phyloP scores from a whole-genome alignment of 1,284 basidiomycete genomes.

The Cronartium ribicola region DNA sequence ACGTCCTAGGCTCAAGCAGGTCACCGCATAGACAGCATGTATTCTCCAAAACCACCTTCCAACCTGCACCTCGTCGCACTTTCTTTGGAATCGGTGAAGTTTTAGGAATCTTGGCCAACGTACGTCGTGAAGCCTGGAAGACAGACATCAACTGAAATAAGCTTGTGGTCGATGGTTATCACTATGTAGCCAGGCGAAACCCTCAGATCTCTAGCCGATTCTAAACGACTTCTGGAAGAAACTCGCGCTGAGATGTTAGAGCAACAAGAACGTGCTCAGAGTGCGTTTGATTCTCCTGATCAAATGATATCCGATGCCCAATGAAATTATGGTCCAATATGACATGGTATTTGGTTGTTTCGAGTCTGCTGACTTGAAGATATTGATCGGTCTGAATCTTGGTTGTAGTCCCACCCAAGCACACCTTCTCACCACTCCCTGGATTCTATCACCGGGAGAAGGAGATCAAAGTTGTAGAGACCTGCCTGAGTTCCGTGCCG shows the following conservation, averaged over 20 bases:
- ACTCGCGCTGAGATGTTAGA: slow-evolving; percentile 67
- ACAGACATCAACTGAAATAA: background rate
- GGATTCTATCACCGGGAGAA: slow-evolving; percentile 65
- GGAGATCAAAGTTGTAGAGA: slow-evolving; percentile 63
- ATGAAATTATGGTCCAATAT: background rate
- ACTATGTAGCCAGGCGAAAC: slow-evolving; percentile 62
- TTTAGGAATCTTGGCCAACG: slow-evolving; percentile 68
- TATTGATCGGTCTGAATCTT: background rate
- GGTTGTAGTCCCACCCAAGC: slow-evolving; percentile 56
- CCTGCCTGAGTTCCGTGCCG: slow-evolving; percentile 56
- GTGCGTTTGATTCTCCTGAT: slow-evolving; percentile 10
- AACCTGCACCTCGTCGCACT: slow-evolving; percentile 45
- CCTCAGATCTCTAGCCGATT: slow-evolving; percentile 69
- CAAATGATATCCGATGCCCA: background rate
- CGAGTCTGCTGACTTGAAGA: no score
- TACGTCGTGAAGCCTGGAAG: slow-evolving; percentile 21
- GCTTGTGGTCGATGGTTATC: background rate
- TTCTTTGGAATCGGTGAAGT: slow-evolving; percentile 75
- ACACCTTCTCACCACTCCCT: slow-evolving; percentile 69
- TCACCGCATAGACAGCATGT: no score
- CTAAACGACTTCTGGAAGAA: slow-evolving; percentile 67
- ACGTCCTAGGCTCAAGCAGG: no score
- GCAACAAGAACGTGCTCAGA: slow-evolving; percentile 52
- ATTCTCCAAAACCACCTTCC: background rate
- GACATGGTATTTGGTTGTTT: no score